These are phyloP conservation scores for Aspergillus aculeatinus DNA, from an alignment of 2,329 filamentous ascomycete genomes.

Conservation along the genomic window DNA sequence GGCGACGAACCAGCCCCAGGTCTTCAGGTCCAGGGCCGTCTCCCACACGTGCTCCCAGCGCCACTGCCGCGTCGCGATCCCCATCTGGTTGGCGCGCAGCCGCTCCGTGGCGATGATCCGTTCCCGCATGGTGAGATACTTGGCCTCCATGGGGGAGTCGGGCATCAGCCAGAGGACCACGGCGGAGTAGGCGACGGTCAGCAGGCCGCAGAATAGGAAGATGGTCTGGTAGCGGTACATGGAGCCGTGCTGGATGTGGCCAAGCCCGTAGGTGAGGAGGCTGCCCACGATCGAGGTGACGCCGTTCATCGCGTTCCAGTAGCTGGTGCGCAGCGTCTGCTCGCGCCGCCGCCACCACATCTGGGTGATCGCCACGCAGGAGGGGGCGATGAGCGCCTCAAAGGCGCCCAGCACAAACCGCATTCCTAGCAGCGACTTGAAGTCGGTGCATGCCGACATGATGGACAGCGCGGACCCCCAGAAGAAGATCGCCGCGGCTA, in stretches of 20 bases:
- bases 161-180: constrained; percentile 52
- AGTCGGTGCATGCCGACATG: constrained; percentile 54
- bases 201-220: constrained; percentile 55
- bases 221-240: constrained; percentile 47
- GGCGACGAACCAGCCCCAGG: constrained; percentile 37
- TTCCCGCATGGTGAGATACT: constrained; percentile 50
- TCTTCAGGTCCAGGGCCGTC: constrained; percentile 33
- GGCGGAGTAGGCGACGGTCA: constrained; percentile 51
- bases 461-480: constrained; percentile 55
- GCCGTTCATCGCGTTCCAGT: constrained; percentile 64
- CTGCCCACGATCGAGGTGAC: constrained; percentile 58
- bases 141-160: constrained; percentile 52
- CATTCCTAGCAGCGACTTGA: constrained; percentile 47
- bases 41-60: constrained; percentile 50
- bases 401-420: constrained; percentile 48
- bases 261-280: constrained; percentile 59
- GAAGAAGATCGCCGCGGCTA: constrained; percentile 51
- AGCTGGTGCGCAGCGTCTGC: constrained; percentile 57
- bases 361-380: constrained; percentile 58
- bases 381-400: constrained; percentile 42
- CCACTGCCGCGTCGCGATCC: constrained; percentile 54
- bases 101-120: constrained; percentile 56
- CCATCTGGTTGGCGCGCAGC: constrained; percentile 56
- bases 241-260: constrained; percentile 53
- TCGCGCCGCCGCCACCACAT: constrained; percentile 64